A percentile compares a stretch with the other conserved stretches of the same genome.
Evolutionary conservation across 108 stramenopile genomes (phyloP).

Genomic region (Stephanodiscus minutulus): DNA sequence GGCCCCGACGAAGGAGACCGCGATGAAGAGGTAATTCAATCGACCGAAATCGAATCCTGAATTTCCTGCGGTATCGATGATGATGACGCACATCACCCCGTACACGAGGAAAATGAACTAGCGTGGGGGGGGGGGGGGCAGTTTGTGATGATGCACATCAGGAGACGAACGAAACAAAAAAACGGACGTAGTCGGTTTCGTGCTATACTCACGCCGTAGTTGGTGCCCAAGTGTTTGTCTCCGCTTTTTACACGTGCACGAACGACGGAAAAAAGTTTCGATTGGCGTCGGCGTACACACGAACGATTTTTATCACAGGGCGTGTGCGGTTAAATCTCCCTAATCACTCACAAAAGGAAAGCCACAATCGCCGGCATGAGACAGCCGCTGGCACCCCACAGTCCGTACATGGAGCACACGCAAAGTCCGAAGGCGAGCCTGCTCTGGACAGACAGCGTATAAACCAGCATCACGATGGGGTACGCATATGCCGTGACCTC

Average conservation of each 20-base stretch:
- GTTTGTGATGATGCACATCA: background rate
- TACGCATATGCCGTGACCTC: conserved; percentile 37
- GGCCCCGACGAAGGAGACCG: conserved; percentile 41
- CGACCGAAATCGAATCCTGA: conserved; percentile 30
- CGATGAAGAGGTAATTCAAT: conserved; percentile 43
- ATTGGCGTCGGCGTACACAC: background rate
- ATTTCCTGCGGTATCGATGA: conserved; percentile 32
- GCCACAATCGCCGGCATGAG: conserved; percentile 45
- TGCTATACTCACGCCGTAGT: conserved; percentile 13
- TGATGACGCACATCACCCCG: conserved; percentile 39
- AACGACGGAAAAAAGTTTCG: background rate
- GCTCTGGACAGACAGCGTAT: conserved; percentile 41
- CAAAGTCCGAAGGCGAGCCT: conserved; percentile 36
- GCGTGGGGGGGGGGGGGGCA: background rate
- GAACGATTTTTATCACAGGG: background rate
- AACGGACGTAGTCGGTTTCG: background rate
- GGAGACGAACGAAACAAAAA: background rate
- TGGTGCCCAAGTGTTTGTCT: conserved; percentile 45
- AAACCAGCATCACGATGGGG: conserved; percentile 35
- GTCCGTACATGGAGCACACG: conserved; percentile 31
- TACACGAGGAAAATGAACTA: conserved; percentile 47
- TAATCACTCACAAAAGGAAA: conserved; percentile 28
- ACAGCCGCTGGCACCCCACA: conserved; percentile 52
- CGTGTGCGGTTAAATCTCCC: background rate
- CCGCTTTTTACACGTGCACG: conserved; percentile 1